Base-by-base conservation (phyloP, 2,329 filamentous ascomycete genomes). In the Keithomyces neogunnii region DNA sequence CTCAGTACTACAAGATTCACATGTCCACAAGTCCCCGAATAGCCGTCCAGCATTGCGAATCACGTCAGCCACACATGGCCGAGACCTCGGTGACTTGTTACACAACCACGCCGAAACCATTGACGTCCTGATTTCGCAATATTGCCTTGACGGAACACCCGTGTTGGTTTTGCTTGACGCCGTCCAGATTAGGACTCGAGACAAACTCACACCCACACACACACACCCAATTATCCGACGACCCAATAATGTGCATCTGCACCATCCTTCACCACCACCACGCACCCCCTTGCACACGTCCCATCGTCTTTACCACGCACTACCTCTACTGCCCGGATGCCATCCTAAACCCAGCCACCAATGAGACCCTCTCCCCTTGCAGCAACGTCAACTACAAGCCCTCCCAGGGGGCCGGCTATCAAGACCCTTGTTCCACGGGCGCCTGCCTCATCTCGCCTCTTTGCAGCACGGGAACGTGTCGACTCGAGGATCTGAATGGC, bases 211-310 rank as follows among this genome's bases (percentile, higher is more conserved):
- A 11, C 32, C 40, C 5, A 30, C 26, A 44, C 26, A 44, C 40
- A 13, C 39, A 42, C 4, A 19, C 10, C 19, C 19, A 19, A 19
- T 19, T 19, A 19, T 19, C 19, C 19, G 19, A 19, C 19, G 19
- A 19, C 39, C 19, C 10, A 13, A 44, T 9, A 48, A 80, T 80
- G 77, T 79, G 76, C 57, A 70, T 66, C 53, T 73, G 72, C 62
- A 72, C 74, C 55, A 74, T 74, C 57, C 65, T 76, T 42, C 75
- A 79, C 58, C 71, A 76, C 60, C 76, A 80, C 59, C 76, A 77
- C 56, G 57, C 71, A 32, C 60, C 66, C 29, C 71, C 73, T 5
- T 77, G 74, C 57, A 56, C 56, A 13, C 68, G 68, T 6, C 64
- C 66, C 31, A 62, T 74, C 48, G 68, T 71, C 50, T 71, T 70